Evolutionary conservation across 2,329 filamentous ascomycete species (phyloP), one percentile per base, ranked within the genome.

Genomic region (Onygenales sp.): DNA sequence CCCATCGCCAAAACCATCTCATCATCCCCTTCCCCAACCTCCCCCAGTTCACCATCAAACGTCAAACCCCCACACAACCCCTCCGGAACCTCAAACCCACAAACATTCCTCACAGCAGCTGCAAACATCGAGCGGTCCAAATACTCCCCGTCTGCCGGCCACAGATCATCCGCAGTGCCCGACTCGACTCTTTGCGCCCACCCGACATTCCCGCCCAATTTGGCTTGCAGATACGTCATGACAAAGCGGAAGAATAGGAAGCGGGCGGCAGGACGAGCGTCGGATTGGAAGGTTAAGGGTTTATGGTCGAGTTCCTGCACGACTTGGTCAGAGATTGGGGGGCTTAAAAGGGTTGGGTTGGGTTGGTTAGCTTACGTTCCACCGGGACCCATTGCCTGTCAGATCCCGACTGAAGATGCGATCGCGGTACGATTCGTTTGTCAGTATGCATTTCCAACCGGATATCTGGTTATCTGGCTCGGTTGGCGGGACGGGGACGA

Each of bases 191-290:
- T 34, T 8, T 44, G 31, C 6, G 42, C 13, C 49, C 49, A 52
- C 11, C 34, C 49, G 7, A 27, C 10, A 17, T 45, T 45, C 31
- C 31, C 49, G 17, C 33, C 14, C 32, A 36, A 44, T n/a, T 54
- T 56, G 3, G 37, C 37, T 27, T 51, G n/a, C n/a, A 55, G 45
- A 48, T 58, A 58, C 3, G 59, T 58, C 17, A 59, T 57, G 1
- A 62, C 39, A 48, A 57, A 62, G 6, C 55, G 48, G 46, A 60
- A 59, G 50, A 57, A 58, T 3, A 62, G 54, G 43, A 55, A 59
- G 13, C 56, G 42, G 5, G 48, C 45, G 9, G 54, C 50, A 13
- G 59, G 59, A 4, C 55, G 53, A 10, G 53, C 54, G 13, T 56
- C 48, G 21, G 45, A 56, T 5, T 54, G 42, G 45, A 61, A 59